Conservation (phyloP, 306 rosid species). For the Arachis stenosperma region DNA sequence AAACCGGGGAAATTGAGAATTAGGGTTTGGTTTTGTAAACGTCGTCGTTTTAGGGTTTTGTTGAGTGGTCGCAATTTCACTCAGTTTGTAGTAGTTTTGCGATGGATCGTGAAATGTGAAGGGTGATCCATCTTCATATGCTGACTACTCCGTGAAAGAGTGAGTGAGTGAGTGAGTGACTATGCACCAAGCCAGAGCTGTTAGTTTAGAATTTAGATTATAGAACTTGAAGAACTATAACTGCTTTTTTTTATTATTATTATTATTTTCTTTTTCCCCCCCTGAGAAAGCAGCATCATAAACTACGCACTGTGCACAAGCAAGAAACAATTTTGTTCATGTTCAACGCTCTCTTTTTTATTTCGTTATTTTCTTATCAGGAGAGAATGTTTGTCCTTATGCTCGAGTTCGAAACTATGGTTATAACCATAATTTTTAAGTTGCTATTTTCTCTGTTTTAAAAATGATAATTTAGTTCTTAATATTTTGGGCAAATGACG, state of each 20-base stretch:
- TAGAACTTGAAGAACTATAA: background rate
- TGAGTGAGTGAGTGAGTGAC: background rate
- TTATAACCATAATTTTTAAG: too few relatives aligned
- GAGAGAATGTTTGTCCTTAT: too few relatives aligned
- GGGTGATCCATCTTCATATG: background rate
- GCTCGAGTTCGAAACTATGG: too few relatives aligned
- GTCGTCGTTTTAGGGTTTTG: conserved; percentile 4
- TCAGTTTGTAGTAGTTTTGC: background rate
- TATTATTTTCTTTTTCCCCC: too few relatives aligned
- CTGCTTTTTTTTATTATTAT: background rate
- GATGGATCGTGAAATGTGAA: background rate
- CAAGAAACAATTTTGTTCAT: background rate
- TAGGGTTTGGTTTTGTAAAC: background rate
- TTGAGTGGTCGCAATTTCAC: background rate
- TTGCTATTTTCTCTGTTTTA: too few relatives aligned
- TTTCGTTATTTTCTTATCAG: too few relatives aligned
- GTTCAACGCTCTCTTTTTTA: background rate
- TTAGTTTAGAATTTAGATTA: too few relatives aligned
- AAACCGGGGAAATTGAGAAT: conserved; percentile 21
- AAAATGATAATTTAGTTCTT: too few relatives aligned
- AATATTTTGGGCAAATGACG: too few relatives aligned
- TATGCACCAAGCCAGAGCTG: background rate
- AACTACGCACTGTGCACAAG: background rate
- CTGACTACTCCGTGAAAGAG: background rate
- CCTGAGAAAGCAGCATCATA: background rate